phyloP scores from a whole-genome alignment of 306 rosid genomes.

The Castanea crenata region DNA sequence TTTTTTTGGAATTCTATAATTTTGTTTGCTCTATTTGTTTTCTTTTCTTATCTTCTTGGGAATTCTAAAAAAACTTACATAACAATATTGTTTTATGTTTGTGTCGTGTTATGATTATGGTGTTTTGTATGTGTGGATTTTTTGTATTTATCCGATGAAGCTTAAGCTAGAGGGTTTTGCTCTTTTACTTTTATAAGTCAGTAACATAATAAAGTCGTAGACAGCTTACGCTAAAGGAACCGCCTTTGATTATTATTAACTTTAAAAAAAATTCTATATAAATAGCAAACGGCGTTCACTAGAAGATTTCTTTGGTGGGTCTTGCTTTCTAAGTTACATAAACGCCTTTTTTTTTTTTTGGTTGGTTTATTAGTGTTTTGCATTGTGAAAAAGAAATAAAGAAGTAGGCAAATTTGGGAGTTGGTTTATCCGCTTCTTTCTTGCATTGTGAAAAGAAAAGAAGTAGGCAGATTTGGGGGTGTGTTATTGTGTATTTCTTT shows the following conservation, averaged over 20 bases:
- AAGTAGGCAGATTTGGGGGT: too few relatives aligned
- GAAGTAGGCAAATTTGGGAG: too few relatives aligned
- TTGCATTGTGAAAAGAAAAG: too few relatives aligned
- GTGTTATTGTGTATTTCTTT: not conserved
- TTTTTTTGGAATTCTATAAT: too few relatives aligned
- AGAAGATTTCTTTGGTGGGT: too few relatives aligned
- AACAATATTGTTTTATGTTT: not conserved
- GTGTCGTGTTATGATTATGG: not conserved
- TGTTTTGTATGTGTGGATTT: not conserved
- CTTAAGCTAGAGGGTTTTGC: not conserved
- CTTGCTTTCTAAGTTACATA: too few relatives aligned
- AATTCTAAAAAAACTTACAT: not conserved
- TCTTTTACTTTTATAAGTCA: slow-evolving; percentile 37
- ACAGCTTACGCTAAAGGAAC: not conserved
- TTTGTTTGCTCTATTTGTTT: not conserved
- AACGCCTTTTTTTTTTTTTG: too few relatives aligned
- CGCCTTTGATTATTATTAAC: not conserved
- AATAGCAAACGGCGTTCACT: too few relatives aligned
- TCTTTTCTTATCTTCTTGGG: not conserved
- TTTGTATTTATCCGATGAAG: not conserved
- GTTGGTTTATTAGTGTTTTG: too few relatives aligned
- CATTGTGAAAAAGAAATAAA: too few relatives aligned
- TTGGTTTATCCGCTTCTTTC: too few relatives aligned
- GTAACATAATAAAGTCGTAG: slow-evolving; percentile 22
- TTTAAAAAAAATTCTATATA: not conserved